Evolutionary conservation across 106 monocot genomes (phyloP).

Genomic region (Phalaenopsis aphrodite): DNA sequence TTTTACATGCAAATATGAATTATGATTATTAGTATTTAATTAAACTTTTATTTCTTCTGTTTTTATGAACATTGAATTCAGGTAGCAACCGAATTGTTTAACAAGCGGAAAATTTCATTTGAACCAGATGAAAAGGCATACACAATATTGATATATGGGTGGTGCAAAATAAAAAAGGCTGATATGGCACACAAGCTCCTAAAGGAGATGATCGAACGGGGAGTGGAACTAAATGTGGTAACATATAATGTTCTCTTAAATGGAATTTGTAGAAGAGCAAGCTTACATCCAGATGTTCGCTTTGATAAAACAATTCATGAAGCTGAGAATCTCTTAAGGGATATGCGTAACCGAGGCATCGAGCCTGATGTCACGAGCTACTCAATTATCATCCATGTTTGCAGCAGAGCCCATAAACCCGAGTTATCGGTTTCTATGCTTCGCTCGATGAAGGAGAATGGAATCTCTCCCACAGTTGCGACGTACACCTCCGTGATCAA

Average conservation of each 20-base stretch:
- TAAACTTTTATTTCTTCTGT: too few species aligned
- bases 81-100: conserved; percentile 90
- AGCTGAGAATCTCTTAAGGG: conserved; percentile 51
- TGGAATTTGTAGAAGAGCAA: conserved; percentile 71
- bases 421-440: conserved; percentile 54
- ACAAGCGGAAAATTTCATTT: conserved; percentile 61
- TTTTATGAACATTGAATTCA: conserved; percentile 13
- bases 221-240: conserved; percentile 75
- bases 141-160: conserved; percentile 84
- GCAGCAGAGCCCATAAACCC: conserved; percentile 88
- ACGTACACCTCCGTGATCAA: conserved; percentile 93
- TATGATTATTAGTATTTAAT: too few species aligned
- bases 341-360: conserved; percentile 71
- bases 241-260: conserved; percentile 88
- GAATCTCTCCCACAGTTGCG: conserved; percentile 72
- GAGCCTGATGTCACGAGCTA: conserved; percentile 87
- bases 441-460: conserved; percentile 61
- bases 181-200: conserved; percentile 72
- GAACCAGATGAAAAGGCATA: conserved; percentile 70
- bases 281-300: conserved; percentile 66
- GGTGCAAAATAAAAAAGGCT: conserved; percentile 69
- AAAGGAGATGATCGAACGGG: conserved; percentile 57
- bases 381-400: conserved; percentile 83
- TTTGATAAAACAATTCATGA: conserved; percentile 65
- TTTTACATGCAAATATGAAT: too few species aligned